phyloP scores from a whole-genome alignment of 2,329 filamentous ascomycete species.

The Dothistroma septosporum region DNA sequence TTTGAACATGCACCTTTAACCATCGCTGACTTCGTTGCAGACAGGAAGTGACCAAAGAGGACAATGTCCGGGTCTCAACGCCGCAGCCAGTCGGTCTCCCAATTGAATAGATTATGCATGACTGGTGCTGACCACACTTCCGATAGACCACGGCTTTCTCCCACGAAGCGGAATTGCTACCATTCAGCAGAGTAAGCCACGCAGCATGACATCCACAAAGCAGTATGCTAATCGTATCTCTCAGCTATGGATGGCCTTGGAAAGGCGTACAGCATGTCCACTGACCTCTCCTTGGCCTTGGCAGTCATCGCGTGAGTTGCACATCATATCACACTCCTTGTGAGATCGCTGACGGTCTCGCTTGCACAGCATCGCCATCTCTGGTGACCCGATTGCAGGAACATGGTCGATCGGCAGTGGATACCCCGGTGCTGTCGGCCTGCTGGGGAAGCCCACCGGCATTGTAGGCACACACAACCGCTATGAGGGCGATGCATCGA shows the following conservation, averaged over 20 bases:
- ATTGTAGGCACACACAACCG: conserved; percentile 11
- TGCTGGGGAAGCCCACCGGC: conserved; percentile 11
- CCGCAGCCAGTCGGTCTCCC: conserved; percentile 16
- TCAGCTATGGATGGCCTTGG: conserved; percentile 13
- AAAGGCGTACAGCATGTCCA: conserved; percentile 29
- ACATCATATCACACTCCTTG: neutral
- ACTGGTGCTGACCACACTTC: neutral
- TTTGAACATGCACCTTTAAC: conserved; percentile 5
- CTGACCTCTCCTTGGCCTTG: conserved; percentile 13
- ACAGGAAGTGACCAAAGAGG: conserved; percentile 25
- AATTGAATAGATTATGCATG: conserved; percentile 6
- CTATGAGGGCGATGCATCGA: conserved; percentile 16
- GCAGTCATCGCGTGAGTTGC: conserved; percentile 12
- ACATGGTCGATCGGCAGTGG: conserved; percentile 12
- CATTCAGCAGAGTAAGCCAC: conserved; percentile 21
- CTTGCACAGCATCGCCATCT: conserved; percentile 9
- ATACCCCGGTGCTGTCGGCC: conserved; percentile 3
- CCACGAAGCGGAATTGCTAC: conserved; percentile 29
- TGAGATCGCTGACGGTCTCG: neutral
- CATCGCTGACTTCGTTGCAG: neutral
- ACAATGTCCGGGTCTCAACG: conserved; percentile 30
- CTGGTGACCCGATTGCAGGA: conserved; percentile 18
- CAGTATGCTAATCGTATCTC: neutral
- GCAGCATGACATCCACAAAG: neutral
- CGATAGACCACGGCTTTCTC: conserved; percentile 20